Percentiles rank a stretch among this genome's conserved stretches.
Conservation (phyloP, 257 asterid genomes). For the Anisodus tanguticus region DNA sequence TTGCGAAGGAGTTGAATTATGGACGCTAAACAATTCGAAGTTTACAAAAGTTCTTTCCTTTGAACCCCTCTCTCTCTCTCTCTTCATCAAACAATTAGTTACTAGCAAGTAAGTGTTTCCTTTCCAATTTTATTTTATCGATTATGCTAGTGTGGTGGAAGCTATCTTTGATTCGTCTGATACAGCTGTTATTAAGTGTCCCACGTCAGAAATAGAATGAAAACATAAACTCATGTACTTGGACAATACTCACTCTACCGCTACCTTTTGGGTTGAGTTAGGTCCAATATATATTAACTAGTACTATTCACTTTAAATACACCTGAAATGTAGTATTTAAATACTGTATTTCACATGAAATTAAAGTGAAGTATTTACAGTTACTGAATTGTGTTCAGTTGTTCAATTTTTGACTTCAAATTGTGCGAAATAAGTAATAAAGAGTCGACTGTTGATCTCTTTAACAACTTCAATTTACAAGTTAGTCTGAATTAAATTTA, state of each 20-base stretch:
- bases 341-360: conserved; percentile 1
- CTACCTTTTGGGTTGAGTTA: too few species aligned
- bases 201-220: too few species aligned
- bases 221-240: too few species aligned
- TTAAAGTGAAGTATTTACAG: background rate
- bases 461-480: background rate
- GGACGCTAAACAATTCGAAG: conserved; percentile 69
- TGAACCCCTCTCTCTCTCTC: background rate
- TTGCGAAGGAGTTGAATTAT: conserved; percentile 36
- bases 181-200: too few species aligned
- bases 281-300: too few species aligned
- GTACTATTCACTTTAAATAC: background rate
- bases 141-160: background rate
- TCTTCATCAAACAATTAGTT: background rate
- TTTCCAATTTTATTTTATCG: background rate
- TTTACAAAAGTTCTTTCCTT: conserved; percentile 56
- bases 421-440: background rate
- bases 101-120: background rate
- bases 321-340: background rate
- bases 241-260: too few species aligned
- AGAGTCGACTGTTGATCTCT: background rate
- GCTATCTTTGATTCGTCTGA: too few species aligned
- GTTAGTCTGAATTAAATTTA: background rate
- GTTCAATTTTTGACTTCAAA: background rate
- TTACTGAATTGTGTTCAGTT: background rate